A percentile compares a stretch with the other conserved stretches of the same genome.
Conservation (phyloP, 169 alveolate genomes). For the Plasmodium fragile region DNA sequence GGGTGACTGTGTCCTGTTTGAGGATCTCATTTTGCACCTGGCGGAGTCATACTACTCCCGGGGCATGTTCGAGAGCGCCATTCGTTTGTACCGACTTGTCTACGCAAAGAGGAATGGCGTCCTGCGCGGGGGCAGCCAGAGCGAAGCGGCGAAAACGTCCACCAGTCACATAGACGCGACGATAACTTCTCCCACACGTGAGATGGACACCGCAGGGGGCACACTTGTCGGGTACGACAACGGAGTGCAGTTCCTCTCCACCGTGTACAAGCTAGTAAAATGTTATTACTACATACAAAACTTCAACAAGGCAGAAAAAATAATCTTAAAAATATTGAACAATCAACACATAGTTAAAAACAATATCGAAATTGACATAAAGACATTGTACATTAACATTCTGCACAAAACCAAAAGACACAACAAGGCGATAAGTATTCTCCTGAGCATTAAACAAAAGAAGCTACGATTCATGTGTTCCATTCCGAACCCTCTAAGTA, state of each 20-base stretch:
- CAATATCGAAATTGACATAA: slow-evolving; percentile 56
- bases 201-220: no score
- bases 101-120: slow-evolving; percentile 8
- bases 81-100: slow-evolving; percentile 5
- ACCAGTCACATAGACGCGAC: no score
- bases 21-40: slow-evolving; percentile 32
- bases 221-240: neutral
- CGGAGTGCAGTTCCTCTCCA: neutral
- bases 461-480: slow-evolving; percentile 42
- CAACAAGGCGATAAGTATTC: slow-evolving; percentile 35
- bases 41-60: slow-evolving; percentile 42
- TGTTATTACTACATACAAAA: slow-evolving; percentile 46
- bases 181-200: no score
- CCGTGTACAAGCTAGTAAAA: slow-evolving; percentile 43
- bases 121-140: neutral
- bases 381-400: slow-evolving; percentile 43
- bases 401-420: slow-evolving; percentile 54
- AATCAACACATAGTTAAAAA: slow-evolving; percentile 15
- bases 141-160: no score
- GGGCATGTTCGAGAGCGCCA: slow-evolving; percentile 29
- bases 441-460: slow-evolving; percentile 67
- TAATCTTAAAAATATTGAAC: slow-evolving; percentile 38
- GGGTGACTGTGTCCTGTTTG: neutral
- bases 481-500: slow-evolving; percentile 64
- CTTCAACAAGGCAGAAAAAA: slow-evolving; percentile 43